A percentile compares a stretch with the other conserved stretches of the same genome.
These are phyloP conservation scores for Teunomyces aglyptinius DNA, from an alignment of 805 yeast species.

Conservation along the genomic window DNA sequence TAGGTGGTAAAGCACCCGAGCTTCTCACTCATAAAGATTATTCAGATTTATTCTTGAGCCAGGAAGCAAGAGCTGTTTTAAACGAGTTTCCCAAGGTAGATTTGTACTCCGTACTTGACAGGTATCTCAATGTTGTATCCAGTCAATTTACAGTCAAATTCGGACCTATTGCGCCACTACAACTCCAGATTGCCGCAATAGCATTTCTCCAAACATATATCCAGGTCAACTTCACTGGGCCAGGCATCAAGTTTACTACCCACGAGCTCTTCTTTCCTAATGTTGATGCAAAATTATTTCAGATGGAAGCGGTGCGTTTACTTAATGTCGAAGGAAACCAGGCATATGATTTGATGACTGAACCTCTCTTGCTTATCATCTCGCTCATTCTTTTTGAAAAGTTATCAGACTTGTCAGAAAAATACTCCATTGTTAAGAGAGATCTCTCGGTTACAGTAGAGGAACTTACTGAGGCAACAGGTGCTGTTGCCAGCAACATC, in stretches of 20 bases:
- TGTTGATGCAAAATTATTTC: slow-evolving; percentile 17
- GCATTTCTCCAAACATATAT: slow-evolving; percentile 65
- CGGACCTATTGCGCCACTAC: slow-evolving; percentile 13
- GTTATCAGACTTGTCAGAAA: slow-evolving; percentile 38
- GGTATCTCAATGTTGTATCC: slow-evolving; percentile 14
- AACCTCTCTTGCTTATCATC: slow-evolving; percentile 34
- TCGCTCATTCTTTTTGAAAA: slow-evolving; percentile 32
- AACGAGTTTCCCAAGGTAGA: slow-evolving; percentile 18
- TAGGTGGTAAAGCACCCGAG: slow-evolving; percentile 25
- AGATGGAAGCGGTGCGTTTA: slow-evolving; percentile 33
- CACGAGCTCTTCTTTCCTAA: slow-evolving; percentile 28
- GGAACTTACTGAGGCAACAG: slow-evolving; percentile 18
- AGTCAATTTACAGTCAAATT: slow-evolving; percentile 10
- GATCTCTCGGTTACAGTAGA: slow-evolving; percentile 21
- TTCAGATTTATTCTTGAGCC: slow-evolving; percentile 15
- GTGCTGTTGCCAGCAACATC: slow-evolving; percentile 7
- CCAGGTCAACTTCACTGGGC: slow-evolving; percentile 84
- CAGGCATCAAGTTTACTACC: slow-evolving; percentile 47
- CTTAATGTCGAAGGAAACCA: slow-evolving; percentile 64
- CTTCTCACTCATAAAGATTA: slow-evolving; percentile 22
- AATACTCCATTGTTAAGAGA: slow-evolving; percentile 42
- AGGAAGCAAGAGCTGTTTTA: slow-evolving; percentile 13
- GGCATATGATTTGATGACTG: slow-evolving; percentile 54
- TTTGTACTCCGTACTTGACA: slow-evolving; percentile 18
- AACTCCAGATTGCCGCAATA: slow-evolving; percentile 48